Conservation (phyloP, 805 yeast genomes). For the Brettanomyces custersianus region DNA sequence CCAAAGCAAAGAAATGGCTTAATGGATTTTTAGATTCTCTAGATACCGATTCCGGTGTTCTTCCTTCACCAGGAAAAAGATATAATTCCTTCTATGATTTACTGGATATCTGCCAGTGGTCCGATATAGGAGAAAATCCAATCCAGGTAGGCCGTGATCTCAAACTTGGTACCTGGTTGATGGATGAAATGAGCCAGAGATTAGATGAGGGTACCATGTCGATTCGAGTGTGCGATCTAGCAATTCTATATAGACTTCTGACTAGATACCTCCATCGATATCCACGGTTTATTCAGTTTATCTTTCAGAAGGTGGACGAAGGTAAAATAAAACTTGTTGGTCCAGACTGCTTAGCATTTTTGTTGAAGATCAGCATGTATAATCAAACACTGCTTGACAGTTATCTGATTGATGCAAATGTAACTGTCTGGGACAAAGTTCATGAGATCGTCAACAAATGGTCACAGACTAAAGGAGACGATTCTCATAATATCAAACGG, state of each 20-base stretch:
- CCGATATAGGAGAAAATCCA: neutral
- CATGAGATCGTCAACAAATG: constrained; percentile 11
- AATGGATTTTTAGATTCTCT: neutral
- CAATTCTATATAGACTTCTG: constrained; percentile 13
- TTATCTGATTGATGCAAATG: constrained; percentile 8
- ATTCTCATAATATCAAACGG: constrained; percentile 9
- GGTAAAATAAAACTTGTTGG: constrained; percentile 4
- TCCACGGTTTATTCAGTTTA: constrained; percentile 10
- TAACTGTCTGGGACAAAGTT: constrained; percentile 11
- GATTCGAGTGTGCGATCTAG: constrained; percentile 3
- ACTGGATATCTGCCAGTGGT: constrained; percentile 1
- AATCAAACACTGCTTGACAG: constrained; percentile 15
- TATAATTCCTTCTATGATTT: neutral
- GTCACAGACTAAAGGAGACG: constrained; percentile 5
- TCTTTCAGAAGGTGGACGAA: constrained; percentile 10
- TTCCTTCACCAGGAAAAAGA: no score
- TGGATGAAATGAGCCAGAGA: constrained; percentile 4
- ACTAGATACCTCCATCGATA: constrained; percentile 9
- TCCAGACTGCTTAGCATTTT: constrained; percentile 6
- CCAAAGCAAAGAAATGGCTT: neutral
- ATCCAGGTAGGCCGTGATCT: constrained; percentile 2
- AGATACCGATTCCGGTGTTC: no score
- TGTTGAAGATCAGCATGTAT: constrained; percentile 15
- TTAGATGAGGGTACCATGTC: neutral
- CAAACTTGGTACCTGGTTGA: constrained; percentile 7